A percentile compares a stretch with the other conserved stretches of the same genome.
Evolutionary conservation across 176 grass and related monocot genomes (phyloP).

Genomic region (Triticum monococcum): DNA sequence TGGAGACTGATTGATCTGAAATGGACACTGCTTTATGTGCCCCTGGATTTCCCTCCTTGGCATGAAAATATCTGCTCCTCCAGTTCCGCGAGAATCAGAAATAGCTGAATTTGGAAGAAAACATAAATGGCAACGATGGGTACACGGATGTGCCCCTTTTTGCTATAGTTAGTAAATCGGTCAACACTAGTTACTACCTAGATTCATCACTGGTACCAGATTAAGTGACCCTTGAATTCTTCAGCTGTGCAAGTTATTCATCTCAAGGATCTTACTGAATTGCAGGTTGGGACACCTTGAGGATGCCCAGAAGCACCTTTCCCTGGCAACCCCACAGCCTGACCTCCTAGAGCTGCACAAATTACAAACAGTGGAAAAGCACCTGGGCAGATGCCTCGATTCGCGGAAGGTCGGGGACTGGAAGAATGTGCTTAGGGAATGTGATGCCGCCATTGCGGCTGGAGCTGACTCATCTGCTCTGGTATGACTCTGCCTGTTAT

Average conservation of each 20-base stretch:
- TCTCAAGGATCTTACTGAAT: constrained; percentile 15
- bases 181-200: neutral
- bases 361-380: constrained; percentile 80
- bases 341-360: constrained; percentile 81
- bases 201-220: neutral
- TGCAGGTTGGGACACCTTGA: constrained; percentile 83
- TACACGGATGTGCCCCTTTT: constrained; percentile 7
- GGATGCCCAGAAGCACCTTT: constrained; percentile 81
- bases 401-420: constrained; percentile 74
- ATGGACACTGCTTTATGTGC: constrained; percentile 22
- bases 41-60: constrained; percentile 12
- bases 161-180: constrained; percentile 15
- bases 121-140: constrained; percentile 6
- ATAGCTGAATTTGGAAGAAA: constrained; percentile 15
- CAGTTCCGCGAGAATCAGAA: constrained; percentile 5
- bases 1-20: constrained; percentile 17
- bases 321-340: constrained; percentile 55
- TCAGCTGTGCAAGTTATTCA: constrained; percentile 17
- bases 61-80: constrained; percentile 13
- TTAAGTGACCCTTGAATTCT: constrained; percentile 4
- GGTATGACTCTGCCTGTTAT: constrained; percentile 38
- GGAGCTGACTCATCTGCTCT: constrained; percentile 84
- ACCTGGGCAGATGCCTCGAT: constrained; percentile 74
- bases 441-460: constrained; percentile 71
- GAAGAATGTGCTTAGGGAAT: constrained; percentile 74